Evolutionary conservation across 108 stramenopile genomes (phyloP).

Genomic region (Hondaea fermentalgiana): DNA sequence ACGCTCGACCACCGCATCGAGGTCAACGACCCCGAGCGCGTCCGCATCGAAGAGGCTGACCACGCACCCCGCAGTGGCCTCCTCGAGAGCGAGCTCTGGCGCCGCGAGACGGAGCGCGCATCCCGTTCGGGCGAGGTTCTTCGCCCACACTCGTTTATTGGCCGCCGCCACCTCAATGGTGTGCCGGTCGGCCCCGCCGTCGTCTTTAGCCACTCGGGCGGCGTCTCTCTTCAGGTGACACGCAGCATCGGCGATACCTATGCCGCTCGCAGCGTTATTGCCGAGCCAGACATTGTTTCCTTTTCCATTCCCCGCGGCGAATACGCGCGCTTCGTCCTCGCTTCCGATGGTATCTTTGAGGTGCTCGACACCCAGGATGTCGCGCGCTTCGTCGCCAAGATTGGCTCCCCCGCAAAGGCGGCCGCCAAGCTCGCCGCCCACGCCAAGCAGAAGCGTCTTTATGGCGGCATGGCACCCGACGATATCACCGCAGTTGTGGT

Average conservation of each 20-base stretch:
- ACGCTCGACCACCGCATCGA: conserved; percentile 17
- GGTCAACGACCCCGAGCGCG: not conserved
- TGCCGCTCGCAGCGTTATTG: not conserved
- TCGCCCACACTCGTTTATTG: not conserved
- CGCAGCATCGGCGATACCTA: conserved; percentile 8
- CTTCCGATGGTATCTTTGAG: not conserved
- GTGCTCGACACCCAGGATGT: not conserved
- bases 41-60: not conserved
- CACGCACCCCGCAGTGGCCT: not conserved
- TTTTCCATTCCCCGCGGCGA: not conserved
- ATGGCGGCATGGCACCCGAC: conserved; percentile 8
- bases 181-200: not conserved
- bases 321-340: not conserved
- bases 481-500: not conserved
- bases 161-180: conserved; percentile 5
- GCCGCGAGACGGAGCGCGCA: not conserved
- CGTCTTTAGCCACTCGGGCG: not conserved
- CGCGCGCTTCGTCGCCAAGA: not conserved
- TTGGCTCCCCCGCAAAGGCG: not conserved
- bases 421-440: not conserved
- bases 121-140: not conserved
- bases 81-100: not conserved
- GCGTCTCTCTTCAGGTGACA: not conserved
- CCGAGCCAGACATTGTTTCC: not conserved
- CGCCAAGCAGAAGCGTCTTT: conserved; percentile 11